A percentile compares a stretch with the other conserved stretches of the same genome.
phyloP scores from a whole-genome alignment of 176 grass and related monocot genomes.

The Avena eriantha region DNA sequence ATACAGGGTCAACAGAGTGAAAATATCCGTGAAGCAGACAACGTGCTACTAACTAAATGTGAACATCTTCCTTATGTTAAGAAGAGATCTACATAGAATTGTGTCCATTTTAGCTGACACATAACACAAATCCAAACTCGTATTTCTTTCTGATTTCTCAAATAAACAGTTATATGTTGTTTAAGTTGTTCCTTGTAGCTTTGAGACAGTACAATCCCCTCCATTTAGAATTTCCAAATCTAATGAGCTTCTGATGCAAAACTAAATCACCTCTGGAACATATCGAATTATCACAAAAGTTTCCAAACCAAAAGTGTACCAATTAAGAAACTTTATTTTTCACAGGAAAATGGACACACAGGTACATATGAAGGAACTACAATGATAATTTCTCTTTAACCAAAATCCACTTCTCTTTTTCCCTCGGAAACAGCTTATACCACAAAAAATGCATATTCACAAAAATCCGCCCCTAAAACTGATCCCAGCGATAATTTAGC shows the following conservation, averaged over 20 bases:
- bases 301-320: not conserved
- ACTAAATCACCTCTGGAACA: not conserved
- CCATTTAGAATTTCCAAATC: constrained; percentile 37
- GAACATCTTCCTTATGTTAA: not conserved
- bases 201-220: constrained; percentile 12
- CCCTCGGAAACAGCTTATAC: not conserved
- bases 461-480: constrained; percentile 6
- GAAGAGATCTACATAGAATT: not conserved
- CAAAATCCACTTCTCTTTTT: not conserved
- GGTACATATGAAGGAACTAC: not conserved
- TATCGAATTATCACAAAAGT: constrained; percentile 8
- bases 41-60: not conserved
- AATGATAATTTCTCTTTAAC: not conserved
- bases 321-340: not conserved
- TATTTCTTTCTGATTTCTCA: not conserved
- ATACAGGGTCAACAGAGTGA: not conserved
- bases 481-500: not conserved
- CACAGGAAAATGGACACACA: constrained; percentile 19
- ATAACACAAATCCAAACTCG: not conserved
- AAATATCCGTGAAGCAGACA: not conserved
- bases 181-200: not conserved
- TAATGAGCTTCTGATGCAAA: constrained; percentile 27
- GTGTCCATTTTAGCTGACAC: not conserved
- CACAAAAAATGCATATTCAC: not conserved
- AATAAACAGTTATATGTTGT: not conserved